Base-by-base conservation (phyloP, 2,329 filamentous ascomycete genomes). In the Zalaria sp. region DNA sequence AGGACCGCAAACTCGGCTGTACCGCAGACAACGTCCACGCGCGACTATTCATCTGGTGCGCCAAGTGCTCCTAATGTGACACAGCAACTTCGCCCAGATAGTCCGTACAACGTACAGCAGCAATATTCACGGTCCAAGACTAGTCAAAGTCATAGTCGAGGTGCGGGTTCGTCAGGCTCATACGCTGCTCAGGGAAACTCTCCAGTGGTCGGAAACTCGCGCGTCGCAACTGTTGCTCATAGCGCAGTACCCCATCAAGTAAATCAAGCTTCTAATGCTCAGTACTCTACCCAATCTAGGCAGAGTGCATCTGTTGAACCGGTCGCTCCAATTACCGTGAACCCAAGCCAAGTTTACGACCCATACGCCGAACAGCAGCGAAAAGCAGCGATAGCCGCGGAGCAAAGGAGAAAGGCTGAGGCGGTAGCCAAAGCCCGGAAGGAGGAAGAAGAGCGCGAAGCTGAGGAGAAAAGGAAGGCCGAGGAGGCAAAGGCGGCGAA, bases 261-360 rank as follows among this genome's bases (percentile, higher is more conserved):
- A 11, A 43, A 47, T 11, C 43, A 42, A 43, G 38, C 46, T 39
- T 31, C 47, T 43, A 45, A n/a, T 31, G 25, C 37, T 18, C 38
- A 27, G 36, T 40, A 50, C 38, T 29, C 43, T 31, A 46, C 40
- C 34, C 48, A 50, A 43, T 28, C 48, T 47, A 54, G 54, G 38
- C 40, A 48, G 27, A 54, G 50, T 42, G 48, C 46, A 8, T 54
- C 56, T 10, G 53, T 52, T 5, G 52, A 53, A 41, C 43, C 61
- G 40, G 47, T 57, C 18, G 45, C 47, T 36, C 60, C 63, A 4
- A 61, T 54, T 3, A 73, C 69, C 2, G 67, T 74, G 18, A 67
- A 73, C 51, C 71, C 71, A 3, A 69, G 60, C 37, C 66, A 69
- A 37, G 67, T 73, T 3, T 74, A 73, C 45, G 68, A 74, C 44